Evolutionary conservation across 2,329 filamentous ascomycete genomes (phyloP).

Genomic region (Monosporascus sp.): DNA sequence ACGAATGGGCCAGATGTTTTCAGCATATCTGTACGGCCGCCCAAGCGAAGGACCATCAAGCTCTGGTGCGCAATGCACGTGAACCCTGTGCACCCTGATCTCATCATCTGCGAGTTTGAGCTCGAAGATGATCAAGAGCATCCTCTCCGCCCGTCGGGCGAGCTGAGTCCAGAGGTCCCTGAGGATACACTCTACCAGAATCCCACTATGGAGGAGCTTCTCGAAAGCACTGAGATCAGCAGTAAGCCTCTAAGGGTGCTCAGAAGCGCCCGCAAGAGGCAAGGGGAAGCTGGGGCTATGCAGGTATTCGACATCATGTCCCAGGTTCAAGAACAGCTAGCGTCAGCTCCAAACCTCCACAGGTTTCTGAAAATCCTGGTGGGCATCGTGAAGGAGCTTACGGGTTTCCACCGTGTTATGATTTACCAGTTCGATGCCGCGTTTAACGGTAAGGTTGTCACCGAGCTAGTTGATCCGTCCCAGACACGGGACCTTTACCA

Average conservation of each 20-base stretch:
- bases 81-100: slow-evolving; percentile 58
- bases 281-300: slow-evolving; percentile 77
- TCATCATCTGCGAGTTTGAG: slow-evolving; percentile 86
- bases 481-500: slow-evolving; percentile 81
- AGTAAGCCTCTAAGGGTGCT: slow-evolving; percentile 76
- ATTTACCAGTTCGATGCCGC: slow-evolving; percentile 81
- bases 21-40: slow-evolving; percentile 63
- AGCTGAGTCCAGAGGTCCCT: slow-evolving; percentile 55
- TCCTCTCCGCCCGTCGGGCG: slow-evolving; percentile 59
- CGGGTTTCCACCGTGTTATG: slow-evolving; percentile 89
- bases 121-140: slow-evolving; percentile 68
- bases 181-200: slow-evolving; percentile 69
- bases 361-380: slow-evolving; percentile 74
- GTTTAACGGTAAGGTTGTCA: slow-evolving; percentile 83
- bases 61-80: slow-evolving; percentile 86
- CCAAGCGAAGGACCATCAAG: slow-evolving; percentile 53
- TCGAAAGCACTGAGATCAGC: slow-evolving; percentile 67
- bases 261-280: slow-evolving; percentile 66
- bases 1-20: slow-evolving; percentile 82
- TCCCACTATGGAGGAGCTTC: slow-evolving; percentile 67
- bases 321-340: slow-evolving; percentile 83
- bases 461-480: slow-evolving; percentile 75
- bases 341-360: slow-evolving; percentile 64
- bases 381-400: slow-evolving; percentile 82
- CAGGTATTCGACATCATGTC: slow-evolving; percentile 90